Percentiles rank a stretch among this genome's conserved stretches.
Evolutionary conservation across 148 eudicot genomes (phyloP).

Genomic region (Pouteria glomerata): DNA sequence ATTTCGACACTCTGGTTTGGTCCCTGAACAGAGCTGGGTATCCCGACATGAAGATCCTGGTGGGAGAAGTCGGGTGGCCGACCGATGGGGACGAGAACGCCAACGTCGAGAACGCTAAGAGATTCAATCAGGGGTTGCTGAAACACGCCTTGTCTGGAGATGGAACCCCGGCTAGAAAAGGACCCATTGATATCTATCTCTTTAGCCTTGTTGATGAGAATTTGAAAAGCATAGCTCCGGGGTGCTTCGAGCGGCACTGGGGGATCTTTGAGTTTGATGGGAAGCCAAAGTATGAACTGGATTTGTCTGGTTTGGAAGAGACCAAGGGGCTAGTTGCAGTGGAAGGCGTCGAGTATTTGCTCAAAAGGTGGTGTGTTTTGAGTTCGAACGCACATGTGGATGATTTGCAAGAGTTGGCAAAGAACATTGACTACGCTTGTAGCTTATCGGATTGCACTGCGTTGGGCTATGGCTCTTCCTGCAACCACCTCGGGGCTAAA

Average conservation of each 20-base stretch:
- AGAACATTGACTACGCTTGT: constrained; percentile 74
- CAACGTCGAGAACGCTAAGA: constrained; percentile 54
- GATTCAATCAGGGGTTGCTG: constrained; percentile 78
- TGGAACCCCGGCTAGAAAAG: constrained; percentile 75
- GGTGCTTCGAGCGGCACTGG: constrained; percentile 95
- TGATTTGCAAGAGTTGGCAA: constrained; percentile 35
- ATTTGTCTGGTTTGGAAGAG: constrained; percentile 43
- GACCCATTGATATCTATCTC: constrained; percentile 53
- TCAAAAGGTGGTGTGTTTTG: constrained; percentile 70
- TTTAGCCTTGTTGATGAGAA: constrained; percentile 90
- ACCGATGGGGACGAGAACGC: constrained; percentile 83
- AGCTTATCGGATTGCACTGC: constrained; percentile 86
- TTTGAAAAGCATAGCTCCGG: constrained; percentile 78
- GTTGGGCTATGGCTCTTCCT: constrained; percentile 85
- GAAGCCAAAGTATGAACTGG: constrained; percentile 78
- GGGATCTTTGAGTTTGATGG: constrained; percentile 94
- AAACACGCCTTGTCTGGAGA: constrained; percentile 50
- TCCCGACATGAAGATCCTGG: constrained; percentile 66
- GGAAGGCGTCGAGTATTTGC: constrained; percentile 59
- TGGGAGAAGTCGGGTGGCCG: constrained; percentile 99
- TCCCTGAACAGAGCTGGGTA: constrained; percentile 68
- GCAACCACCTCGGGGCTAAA: constrained; percentile 43
- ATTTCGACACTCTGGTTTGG: constrained; percentile 77
- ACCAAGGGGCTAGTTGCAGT: constrained; percentile 59
- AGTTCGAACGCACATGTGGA: constrained; percentile 36